phyloP scores from a whole-genome alignment of 2,329 filamentous ascomycete species.

The Fusarium ramigenum region DNA sequence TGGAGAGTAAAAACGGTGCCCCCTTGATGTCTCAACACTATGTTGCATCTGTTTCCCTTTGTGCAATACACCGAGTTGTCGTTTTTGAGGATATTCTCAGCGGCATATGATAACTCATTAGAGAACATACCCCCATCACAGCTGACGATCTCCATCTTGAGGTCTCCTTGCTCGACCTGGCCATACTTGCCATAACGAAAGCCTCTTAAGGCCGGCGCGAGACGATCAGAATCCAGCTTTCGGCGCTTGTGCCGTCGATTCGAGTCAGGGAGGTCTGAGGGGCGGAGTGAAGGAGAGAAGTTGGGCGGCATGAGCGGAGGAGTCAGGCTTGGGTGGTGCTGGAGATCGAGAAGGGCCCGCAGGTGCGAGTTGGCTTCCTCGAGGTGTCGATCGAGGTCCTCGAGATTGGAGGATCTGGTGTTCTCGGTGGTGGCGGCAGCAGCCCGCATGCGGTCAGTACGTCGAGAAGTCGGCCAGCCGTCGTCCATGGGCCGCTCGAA shows the following conservation, averaged over 20 bases:
- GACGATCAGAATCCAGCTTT: slow-evolving; percentile 73
- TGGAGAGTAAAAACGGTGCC: slow-evolving; percentile 83
- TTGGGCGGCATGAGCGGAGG: slow-evolving; percentile 45
- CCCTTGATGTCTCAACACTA: slow-evolving; percentile 84
- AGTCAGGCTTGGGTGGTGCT: slow-evolving; percentile 45
- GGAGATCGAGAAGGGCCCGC: slow-evolving; percentile 54
- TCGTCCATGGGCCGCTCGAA: slow-evolving; percentile 43
- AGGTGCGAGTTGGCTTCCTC: slow-evolving; percentile 57
- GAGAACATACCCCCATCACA: slow-evolving; percentile 83
- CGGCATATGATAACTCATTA: slow-evolving; percentile 70
- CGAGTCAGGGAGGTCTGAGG: slow-evolving; percentile 55
- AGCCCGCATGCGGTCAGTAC: slow-evolving; percentile 39
- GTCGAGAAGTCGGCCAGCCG: slow-evolving; percentile 41
- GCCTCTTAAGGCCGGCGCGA: slow-evolving; percentile 58
- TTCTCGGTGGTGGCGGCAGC: slow-evolving; percentile 29
- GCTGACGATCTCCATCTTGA: slow-evolving; percentile 88
- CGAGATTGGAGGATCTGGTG: slow-evolving; percentile 44
- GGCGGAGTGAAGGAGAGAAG: slow-evolving; percentile 48
- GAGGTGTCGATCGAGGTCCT: slow-evolving; percentile 52
- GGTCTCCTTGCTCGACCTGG: slow-evolving; percentile 82
- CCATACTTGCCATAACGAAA: slow-evolving; percentile 88
- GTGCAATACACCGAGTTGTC: slow-evolving; percentile 91
- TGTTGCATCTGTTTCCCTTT: slow-evolving; percentile 85
- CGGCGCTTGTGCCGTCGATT: slow-evolving; percentile 71
- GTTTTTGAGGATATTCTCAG: slow-evolving; percentile 84